phyloP scores from a whole-genome alignment of 2,329 filamentous ascomycete species.

The Hypoxylon sp. region DNA sequence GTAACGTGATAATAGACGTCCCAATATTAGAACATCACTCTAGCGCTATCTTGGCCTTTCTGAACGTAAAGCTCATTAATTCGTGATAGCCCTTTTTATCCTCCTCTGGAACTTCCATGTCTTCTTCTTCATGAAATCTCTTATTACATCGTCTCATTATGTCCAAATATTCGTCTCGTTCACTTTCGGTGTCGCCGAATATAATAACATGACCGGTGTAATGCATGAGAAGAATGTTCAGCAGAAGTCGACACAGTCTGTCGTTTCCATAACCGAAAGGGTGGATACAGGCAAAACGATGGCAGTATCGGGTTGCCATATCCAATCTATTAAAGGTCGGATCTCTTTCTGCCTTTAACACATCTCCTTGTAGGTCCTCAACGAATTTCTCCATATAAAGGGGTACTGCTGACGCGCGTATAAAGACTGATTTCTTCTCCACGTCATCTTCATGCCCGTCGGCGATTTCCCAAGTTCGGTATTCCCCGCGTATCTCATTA shows the following conservation, averaged over 20 bases:
- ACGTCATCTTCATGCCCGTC: constrained; percentile 33
- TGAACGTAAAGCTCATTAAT: constrained; percentile 20
- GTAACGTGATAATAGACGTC: too few species aligned
- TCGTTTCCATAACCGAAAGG: constrained; percentile 60
- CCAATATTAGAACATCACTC: not conserved
- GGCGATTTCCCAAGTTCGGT: constrained; percentile 46
- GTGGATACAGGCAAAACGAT: constrained; percentile 57
- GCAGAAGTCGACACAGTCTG: constrained; percentile 56
- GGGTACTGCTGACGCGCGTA: constrained; percentile 44
- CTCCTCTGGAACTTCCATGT: constrained; percentile 37
- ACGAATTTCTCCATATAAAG: constrained; percentile 49
- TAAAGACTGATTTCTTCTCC: constrained; percentile 42
- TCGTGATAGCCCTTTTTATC: constrained; percentile 39
- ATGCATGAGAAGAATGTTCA: constrained; percentile 56
- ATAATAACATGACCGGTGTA: constrained; percentile 46
- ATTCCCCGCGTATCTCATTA: constrained; percentile 54
- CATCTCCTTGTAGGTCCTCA: constrained; percentile 43
- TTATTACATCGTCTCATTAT: constrained; percentile 29
- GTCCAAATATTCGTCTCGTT: constrained; percentile 39
- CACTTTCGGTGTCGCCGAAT: constrained; percentile 35
- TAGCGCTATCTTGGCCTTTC: constrained; percentile 2
- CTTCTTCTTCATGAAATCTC: constrained; percentile 42
- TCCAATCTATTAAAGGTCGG: constrained; percentile 45
- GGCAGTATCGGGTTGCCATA: constrained; percentile 51
- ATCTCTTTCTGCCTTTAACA: constrained; percentile 29